Evolutionary conservation across 2,329 filamentous ascomycete genomes (phyloP), one percentile per base, ranked within the genome.

Genomic region (Xylaria hypoxylon): DNA sequence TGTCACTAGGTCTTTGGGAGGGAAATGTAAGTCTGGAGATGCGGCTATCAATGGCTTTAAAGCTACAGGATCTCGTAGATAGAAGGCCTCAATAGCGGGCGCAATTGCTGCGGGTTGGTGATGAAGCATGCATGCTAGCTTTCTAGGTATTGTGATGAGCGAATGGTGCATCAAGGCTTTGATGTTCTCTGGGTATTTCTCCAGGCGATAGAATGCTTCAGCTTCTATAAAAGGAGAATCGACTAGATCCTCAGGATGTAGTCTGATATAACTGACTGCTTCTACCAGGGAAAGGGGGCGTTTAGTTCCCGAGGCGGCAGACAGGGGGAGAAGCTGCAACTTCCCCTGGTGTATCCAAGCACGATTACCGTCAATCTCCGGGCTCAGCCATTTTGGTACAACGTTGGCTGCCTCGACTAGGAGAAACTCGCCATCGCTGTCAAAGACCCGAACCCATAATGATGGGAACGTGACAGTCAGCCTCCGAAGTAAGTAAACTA

Each of bases 361-460:
- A 63, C 96, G 87, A 77, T 97, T 92, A 70, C 90, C 87, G 69
- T 96, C 94, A 44, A 95, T 90, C 70, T 97, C 94, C 0, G 96
- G 96, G 72, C 90, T 97, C 28, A 99, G 81, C 96, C 96, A 99
- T 68, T 87, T 89, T 2, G 96, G 96, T 2, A 97, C 82, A 15
- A 90, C 89, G 71, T 92, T 94, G 31, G 96, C 95, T 33, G 95
- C 96, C 81, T 99, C 96, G 62, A 97, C 91, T 19, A 99, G 88
- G 56, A 99, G 85, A 74, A 99, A 99, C 77, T 99, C 94, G 73
- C 96, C 96, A 79, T 98, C 96, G 55, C 89, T 91, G 77, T 99
- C 96, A 66, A 87, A 89, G 3, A 97, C 86, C 55, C 92, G 89
- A 52, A 94, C 87, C 94, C 95, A 99, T 7, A 94, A 83, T 66